These are phyloP conservation scores for Diaporthe aspalathi DNA, from an alignment of 2,329 filamentous ascomycete genomes.

Conservation along the genomic window DNA sequence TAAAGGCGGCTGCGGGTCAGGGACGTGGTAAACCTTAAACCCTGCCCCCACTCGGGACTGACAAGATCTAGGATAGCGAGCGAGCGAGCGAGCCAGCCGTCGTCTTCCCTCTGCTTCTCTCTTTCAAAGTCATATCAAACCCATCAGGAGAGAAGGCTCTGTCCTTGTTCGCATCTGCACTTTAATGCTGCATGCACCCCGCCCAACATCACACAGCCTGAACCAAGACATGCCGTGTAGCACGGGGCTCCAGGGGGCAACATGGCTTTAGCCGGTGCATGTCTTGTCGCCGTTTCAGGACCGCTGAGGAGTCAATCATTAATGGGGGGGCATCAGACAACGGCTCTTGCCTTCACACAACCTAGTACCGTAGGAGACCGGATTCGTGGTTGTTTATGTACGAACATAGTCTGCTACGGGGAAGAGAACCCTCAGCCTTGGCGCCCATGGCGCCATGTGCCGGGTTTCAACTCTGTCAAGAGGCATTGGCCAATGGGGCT, in stretches of 20 bases:
- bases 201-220: slow-evolving; percentile 9
- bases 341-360: neutral
- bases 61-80: too few relatives aligned
- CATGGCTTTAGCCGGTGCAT: neutral
- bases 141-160: neutral
- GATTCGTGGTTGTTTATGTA: too few relatives aligned
- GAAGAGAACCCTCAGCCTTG: too few relatives aligned
- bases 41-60: neutral
- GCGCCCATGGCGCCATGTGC: neutral
- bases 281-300: slow-evolving; percentile 28
- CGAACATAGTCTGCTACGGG: too few relatives aligned
- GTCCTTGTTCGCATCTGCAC: neutral
- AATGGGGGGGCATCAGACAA: neutral
- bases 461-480: neutral
- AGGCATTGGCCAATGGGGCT: slow-evolving; percentile 28
- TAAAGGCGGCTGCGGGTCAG: slow-evolving; percentile 27
- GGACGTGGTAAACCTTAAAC: slow-evolving; percentile 20
- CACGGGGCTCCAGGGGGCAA: neutral
- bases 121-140: neutral
- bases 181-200: neutral
- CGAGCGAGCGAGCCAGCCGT: too few relatives aligned
- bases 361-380: neutral
- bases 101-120: neutral
- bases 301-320: neutral
- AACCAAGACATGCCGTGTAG: neutral